Percentiles rank a stretch among this genome's conserved stretches.
Evolutionary conservation across 192 early-diverging fungal genomes (phyloP).

Genomic region (Powellomyces hirtus): DNA sequence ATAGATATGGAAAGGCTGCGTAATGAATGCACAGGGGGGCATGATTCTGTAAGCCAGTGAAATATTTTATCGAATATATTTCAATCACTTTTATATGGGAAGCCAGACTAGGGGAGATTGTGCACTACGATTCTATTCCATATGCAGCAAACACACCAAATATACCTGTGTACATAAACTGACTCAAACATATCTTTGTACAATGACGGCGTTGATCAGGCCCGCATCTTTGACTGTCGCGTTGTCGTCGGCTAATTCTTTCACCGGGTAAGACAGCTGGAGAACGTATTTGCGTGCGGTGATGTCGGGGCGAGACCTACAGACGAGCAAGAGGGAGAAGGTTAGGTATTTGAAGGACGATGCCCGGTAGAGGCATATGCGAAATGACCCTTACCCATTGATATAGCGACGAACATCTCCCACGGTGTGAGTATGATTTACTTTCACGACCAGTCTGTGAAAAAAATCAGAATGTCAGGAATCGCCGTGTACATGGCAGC

Average conservation of each 20-base stretch:
- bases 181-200: slow-evolving; percentile 63
- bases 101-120: no score
- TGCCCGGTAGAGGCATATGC: not conserved
- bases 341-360: not conserved
- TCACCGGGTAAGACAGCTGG: slow-evolving; percentile 84
- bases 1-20: no score
- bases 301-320: slow-evolving; percentile 61
- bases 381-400: slow-evolving; percentile 48
- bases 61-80: no score
- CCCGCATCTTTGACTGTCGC: slow-evolving; percentile 78
- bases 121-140: no score
- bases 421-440: slow-evolving; percentile 89
- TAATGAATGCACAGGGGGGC: no score
- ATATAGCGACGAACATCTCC: slow-evolving; percentile 80
- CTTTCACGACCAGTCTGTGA: slow-evolving; percentile 73
- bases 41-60: no score
- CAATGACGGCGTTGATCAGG: slow-evolving; percentile 82
- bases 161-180: no score
- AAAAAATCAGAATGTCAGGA: no score
- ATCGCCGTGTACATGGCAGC: no score
- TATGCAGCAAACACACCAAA: no score
- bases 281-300: slow-evolving; percentile 67
- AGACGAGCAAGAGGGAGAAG: not conserved
- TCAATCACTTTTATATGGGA: no score
- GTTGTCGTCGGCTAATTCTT: slow-evolving; percentile 67